Evolutionary conservation across 2,329 filamentous ascomycete genomes (phyloP), one percentile per base, ranked within the genome.

Genomic region (Trichoderma sp.): DNA sequence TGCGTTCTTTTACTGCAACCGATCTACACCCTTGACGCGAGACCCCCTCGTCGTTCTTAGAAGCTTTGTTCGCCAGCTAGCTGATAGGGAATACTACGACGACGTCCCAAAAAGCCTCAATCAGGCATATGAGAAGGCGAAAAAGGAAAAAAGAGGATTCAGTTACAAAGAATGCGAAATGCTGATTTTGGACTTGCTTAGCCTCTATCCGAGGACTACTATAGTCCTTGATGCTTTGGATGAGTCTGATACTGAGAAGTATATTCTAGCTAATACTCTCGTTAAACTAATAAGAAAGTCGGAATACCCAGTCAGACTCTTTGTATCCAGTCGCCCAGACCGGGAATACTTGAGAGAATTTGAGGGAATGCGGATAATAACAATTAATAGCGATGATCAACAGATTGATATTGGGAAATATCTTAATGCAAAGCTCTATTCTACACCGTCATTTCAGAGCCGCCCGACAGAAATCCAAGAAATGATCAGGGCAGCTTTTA

Each of bases 1-100:
- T 33, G 78, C 78, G 0, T 78, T 75, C 38, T 79, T 77, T 27
- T 79, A 79, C n/a, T 79, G 78, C 50, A 63, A 74, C 16, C 68
- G 76, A 59, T 77, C 75, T 38, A 72, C 50, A 16, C 12, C 59
- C 2, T 67, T 71, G 6, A 65, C 76, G 29, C 67, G 63, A 50
- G 74, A 79, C 16, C 76, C 77, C 12, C 21, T 76, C 6, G 31
- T n/a, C 8, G 65, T 77, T 11, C 65, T 79, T 3, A 75, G 73
- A 27, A 79, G 77, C 6, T 50, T 77, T 11, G 73, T 77, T 41
- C 76, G 78, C n/a, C 78, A 79, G 33, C 18, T 79, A 2, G 71
- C 65, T 14, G 24, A 73, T 3, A 64, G 67, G 7, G 21, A 31
- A 11, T 14, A 62, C 11, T 38, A 75, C 18, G 27, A 41, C 2